Evolutionary conservation across 2,329 filamentous ascomycete genomes (phyloP).

Genomic region (Lasiodiplodia gonubiensis): DNA sequence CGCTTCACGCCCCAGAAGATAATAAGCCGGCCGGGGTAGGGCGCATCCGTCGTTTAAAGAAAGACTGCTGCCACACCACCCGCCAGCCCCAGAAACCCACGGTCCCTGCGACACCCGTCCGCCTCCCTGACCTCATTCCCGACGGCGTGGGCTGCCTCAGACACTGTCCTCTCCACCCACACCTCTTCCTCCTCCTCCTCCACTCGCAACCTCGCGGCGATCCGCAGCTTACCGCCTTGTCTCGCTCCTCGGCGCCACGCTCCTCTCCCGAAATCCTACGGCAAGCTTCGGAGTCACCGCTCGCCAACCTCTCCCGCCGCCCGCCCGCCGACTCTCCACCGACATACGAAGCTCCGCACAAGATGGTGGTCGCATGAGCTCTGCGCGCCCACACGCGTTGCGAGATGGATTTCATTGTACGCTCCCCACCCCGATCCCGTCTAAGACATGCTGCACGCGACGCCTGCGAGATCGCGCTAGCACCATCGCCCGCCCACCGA

Average conservation of each 20-base stretch:
- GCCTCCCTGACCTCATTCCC: conserved; percentile 8
- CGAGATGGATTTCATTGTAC: conserved; percentile 50
- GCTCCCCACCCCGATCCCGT: conserved; percentile 27
- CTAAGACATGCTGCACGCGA: conserved; percentile 29
- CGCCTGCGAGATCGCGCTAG: conserved; percentile 25
- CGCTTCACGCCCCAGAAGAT: conserved; percentile 21
- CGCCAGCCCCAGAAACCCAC: neutral
- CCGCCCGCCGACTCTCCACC: conserved; percentile 4
- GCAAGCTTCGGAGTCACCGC: conserved; percentile 18
- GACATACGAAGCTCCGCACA: conserved; percentile 16
- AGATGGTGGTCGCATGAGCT: conserved; percentile 28
- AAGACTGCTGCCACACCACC: conserved; percentile 13
- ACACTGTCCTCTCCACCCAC: conserved; percentile 21
- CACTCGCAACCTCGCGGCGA: conserved; percentile 5
- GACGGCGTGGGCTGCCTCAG: conserved; percentile 4
- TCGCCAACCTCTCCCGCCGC: neutral
- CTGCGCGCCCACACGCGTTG: conserved; percentile 19
- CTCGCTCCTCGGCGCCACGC: conserved; percentile 16
- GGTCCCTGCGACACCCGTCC: neutral
- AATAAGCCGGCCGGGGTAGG: conserved; percentile 23
- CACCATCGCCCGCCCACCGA: conserved; percentile 32
- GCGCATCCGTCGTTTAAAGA: conserved; percentile 8
- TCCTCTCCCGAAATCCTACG: conserved; percentile 22
- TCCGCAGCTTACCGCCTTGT: conserved; percentile 24
- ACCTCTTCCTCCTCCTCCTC: conserved; percentile 3